Base-by-base conservation (phyloP, 2,329 filamentous ascomycete genomes). In the Ophiostoma sp. region DNA sequence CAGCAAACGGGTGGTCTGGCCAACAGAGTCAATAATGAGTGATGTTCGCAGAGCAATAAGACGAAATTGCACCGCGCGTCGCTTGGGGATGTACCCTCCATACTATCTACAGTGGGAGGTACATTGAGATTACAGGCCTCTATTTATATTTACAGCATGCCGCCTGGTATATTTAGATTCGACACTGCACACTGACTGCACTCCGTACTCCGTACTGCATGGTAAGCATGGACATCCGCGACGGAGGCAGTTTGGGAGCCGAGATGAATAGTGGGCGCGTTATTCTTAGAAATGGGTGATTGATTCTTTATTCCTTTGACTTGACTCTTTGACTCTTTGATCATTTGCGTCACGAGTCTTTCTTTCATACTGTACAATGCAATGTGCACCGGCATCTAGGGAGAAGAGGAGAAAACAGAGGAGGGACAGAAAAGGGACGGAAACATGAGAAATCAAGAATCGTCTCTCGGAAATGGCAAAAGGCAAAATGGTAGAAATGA, bases 41-140 rank as follows among this genome's bases (percentile, higher is more conserved):
- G 10, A 11, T 54, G 10, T 8, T 31, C 7, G 52, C 20, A 54
- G 54, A 31, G 27, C 36, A 39, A 39, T 39, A 39, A 39, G 36
- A 39, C 36, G 36, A 65, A 35, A 65, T 65, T 65, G 62, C 62
- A 65, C 62, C 62, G 35, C 62, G 62, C 62, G 62, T 65, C 60
- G 60, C 33, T 64, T 17, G 57, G 17, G 4, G 5, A 36, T 64
- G 60, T 64, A 64, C 60, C 33, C 3, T 20, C 10, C 31, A 36
- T 64, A 36, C 15, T 39, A 17, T 23, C 3, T 17, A 3, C 20
- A 15, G 62, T 65, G 35, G 10, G n/a, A 2, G 62, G 35, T 65
- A 65, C 62, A 36, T 39, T 3, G 8, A 36, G 13, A 23, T 23
- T 36, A 27, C 52, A 57, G 52, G 44, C 6, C 41, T 39, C 36